Evolutionary conservation across 176 grass and related monocot genomes (phyloP), one percentile per base, ranked within the genome.

Genomic region (Carex kokanica): DNA sequence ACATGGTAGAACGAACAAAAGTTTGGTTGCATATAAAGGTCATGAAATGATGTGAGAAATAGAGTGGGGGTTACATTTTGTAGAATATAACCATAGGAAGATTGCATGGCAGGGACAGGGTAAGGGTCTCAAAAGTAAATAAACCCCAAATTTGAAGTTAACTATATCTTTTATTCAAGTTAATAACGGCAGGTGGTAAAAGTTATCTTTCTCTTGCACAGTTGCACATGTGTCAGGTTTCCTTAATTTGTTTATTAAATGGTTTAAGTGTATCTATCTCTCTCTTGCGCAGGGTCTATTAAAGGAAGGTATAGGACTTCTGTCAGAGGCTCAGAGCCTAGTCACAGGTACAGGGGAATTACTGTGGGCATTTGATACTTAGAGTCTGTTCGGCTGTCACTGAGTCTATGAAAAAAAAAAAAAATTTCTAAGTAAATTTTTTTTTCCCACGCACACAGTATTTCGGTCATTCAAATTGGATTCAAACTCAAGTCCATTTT

Each of bases 1-100:
- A 67, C 3, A 24, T 1, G 40, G 20, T 21, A 38, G 24, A 68
- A 41, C 24, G 43, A 74, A 25, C 56, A 40, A 16, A 40, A 29
- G 55, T 78, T 77, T 79, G 49, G 58, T 55, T 85, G 36, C 60
- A 79, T 81, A 80, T 64, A 71, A 64, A 86, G 74, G n/a, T 68
- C 11, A 64, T 79, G 72, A 85, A n/a, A 64, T 31, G 62, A 31
- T 14, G 59, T 67, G 60, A 83, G 60, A 78, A 78, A 55, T 25
- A 63, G 20, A 56, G 17, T 17, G n/a, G 43, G 8, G 67, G 7
- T 60, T 82, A 63, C 43, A 84, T 8, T 17, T 45, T 74, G 43
- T 25, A 60, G 52, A 84, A 62, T 74, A 84, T 41, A 38, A 2
- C 49, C 25, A 64, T 51, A 56, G 27, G 53, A 60, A 71, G 84